Conservation (phyloP, 108 stramenopile genomes). For the Mediolabrus comicus region DNA sequence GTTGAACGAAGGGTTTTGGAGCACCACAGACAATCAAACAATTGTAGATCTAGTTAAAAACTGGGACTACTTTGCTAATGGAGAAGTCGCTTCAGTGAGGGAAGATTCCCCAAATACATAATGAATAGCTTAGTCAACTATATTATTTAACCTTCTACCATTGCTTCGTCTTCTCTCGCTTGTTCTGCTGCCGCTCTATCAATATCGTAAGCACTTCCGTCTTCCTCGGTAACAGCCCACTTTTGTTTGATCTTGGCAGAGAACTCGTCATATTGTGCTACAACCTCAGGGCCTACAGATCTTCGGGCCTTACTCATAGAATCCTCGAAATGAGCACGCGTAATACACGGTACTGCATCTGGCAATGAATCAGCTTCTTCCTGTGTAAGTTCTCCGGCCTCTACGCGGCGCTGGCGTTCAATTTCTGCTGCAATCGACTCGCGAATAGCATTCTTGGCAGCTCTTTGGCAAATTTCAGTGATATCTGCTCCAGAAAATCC, state of each 20-base stretch:
- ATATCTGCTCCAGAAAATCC: constrained; percentile 98
- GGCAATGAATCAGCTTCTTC: constrained; percentile 81
- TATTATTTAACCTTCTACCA: not conserved
- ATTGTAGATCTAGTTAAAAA: constrained; percentile 41
- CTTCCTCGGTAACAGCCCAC: constrained; percentile 65
- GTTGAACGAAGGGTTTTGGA: constrained; percentile 54
- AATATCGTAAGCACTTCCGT: constrained; percentile 71
- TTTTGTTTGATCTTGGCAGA: constrained; percentile 84
- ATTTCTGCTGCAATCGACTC: constrained; percentile 87
- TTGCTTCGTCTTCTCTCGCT: constrained; percentile 63
- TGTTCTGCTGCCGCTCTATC: constrained; percentile 81
- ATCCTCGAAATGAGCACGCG: constrained; percentile 83
- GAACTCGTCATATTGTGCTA: constrained; percentile 89
- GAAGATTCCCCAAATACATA: not conserved
- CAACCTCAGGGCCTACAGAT: constrained; percentile 85
- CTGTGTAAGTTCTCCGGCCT: constrained; percentile 83
- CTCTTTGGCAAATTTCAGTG: constrained; percentile 95
- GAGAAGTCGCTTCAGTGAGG: not conserved
- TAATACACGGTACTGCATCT: constrained; percentile 81
- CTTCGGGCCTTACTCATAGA: constrained; percentile 89
- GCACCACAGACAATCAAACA: constrained; percentile 20
- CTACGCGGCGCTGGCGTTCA: constrained; percentile 80
- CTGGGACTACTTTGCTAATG: constrained; percentile 5
- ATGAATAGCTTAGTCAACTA: not conserved
- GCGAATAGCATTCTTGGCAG: constrained; percentile 94